Evolutionary conservation across 169 alveolate genomes (phyloP).

Genomic region (Eimeria praecox): DNA sequence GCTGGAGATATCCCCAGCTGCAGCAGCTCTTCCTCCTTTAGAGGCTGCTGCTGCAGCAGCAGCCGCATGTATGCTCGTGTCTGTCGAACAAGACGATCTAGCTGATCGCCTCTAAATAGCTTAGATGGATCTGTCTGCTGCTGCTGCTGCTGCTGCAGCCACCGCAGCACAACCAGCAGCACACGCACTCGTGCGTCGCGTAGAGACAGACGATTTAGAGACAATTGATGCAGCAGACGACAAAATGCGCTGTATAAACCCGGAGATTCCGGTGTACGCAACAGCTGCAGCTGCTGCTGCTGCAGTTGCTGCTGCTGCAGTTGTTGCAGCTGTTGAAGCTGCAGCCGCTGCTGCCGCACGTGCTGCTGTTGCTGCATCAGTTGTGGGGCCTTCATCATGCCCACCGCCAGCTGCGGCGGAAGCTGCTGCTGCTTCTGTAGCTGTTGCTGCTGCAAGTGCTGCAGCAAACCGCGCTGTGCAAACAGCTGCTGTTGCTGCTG

Average conservation of each 20-base stretch:
- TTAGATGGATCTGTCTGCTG: slow-evolving; percentile 80
- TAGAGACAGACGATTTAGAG: slow-evolving; percentile 78
- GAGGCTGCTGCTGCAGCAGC: slow-evolving; percentile 81
- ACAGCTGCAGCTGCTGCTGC: slow-evolving; percentile 69
- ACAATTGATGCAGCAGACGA: slow-evolving; percentile 75
- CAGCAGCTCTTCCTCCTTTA: slow-evolving; percentile 70
- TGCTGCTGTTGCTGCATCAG: slow-evolving; percentile 57
- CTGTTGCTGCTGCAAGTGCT: slow-evolving; percentile 74
- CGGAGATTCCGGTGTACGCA: slow-evolving; percentile 46
- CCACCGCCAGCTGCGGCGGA: slow-evolving; percentile 30
- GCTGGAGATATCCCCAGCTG: slow-evolving; percentile 68
- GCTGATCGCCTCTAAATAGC: slow-evolving; percentile 77
- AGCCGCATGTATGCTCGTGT: slow-evolving; percentile 85
- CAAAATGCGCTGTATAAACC: slow-evolving; percentile 69
- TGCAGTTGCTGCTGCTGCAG: slow-evolving; percentile 25
- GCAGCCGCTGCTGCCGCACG: slow-evolving; percentile 71
- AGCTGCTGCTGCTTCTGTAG: slow-evolving; percentile 62
- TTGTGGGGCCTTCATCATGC: slow-evolving; percentile 30
- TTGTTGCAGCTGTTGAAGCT: slow-evolving; percentile 70
- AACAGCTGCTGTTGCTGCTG: slow-evolving; percentile 73
- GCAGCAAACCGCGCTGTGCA: slow-evolving; percentile 50
- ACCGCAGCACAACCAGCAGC: slow-evolving; percentile 84
- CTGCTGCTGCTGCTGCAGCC: slow-evolving; percentile 86
- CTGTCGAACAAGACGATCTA: slow-evolving; percentile 84
- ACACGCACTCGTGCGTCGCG: slow-evolving; percentile 86